Evolutionary conservation across 768 basidiomycete genomes (phyloP), one percentile per base, ranked within the genome.

Genomic region (Crucibulum laeve): DNA sequence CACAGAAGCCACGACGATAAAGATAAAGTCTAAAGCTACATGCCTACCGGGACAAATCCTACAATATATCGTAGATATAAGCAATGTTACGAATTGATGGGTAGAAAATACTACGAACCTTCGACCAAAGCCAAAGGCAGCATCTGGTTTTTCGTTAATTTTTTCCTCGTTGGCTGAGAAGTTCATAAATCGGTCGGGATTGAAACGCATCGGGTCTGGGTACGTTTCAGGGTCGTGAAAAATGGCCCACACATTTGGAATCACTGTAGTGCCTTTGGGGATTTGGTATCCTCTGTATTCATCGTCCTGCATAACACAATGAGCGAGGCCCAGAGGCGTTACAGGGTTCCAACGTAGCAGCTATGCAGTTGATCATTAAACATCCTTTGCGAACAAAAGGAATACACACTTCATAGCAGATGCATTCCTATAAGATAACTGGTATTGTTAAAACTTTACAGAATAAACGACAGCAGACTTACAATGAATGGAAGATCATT

Each of bases 41-140:
- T 61, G 65, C 23, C 65, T 61, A 7, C 74, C 72, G 3, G 73
- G 73, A 51, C 74, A 77, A 36, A 66, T 53, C 30, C 73, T 74
- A 38, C 14, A 25, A 8, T 8, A 17, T 10, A 6, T 10, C 7
- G 35, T 10, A 6, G 17, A 36, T 36, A 18, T 17, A 36, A n/a
- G n/a, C 17, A 8, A 36, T 36, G 18, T 36, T 17, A 18, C 8
- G n/a, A n/a, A n/a, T n/a, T n/a, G n/a, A n/a, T n/a, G n/a, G n/a
- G 35, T 10, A 17, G 18, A 10, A 19, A 6, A 17, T 6, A 19
- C 18, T 11, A 44, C 58, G 34, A 49, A 67, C 69, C 68, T 58
- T 47, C 66, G 54, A 25, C 69, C 69, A 45, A 68, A 72, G 11
- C 70, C 70, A 39, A 72, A 73, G 7, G 65, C 64, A 30, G 58